A percentile compares a stretch with the other conserved stretches of the same genome.
These are phyloP conservation scores for Epichloe aotearoae DNA, from an alignment of 2,329 filamentous ascomycete genomes.

Conservation along the genomic window DNA sequence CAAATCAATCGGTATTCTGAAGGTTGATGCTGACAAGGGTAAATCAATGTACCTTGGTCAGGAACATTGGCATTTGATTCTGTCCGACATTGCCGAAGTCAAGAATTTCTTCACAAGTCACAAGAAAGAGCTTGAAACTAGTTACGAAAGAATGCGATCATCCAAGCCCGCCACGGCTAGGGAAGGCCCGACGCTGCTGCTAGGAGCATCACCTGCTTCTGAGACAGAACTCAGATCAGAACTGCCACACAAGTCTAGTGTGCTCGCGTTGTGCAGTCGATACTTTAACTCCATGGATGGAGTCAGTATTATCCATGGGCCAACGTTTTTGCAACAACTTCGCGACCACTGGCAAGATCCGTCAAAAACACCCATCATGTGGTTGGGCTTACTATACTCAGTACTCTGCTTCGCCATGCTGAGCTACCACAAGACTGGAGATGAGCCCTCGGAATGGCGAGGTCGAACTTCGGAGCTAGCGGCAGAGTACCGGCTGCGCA, in stretches of 20 bases:
- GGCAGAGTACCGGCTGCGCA: conserved; percentile 53
- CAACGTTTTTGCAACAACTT: conserved; percentile 69
- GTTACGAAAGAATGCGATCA: conserved; percentile 61
- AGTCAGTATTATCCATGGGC: conserved; percentile 67
- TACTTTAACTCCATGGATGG: conserved; percentile 78
- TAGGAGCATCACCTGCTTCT: conserved; percentile 58
- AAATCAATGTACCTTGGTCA: conserved; percentile 74
- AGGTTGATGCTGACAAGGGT: conserved; percentile 63
- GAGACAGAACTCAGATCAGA: conserved; percentile 66
- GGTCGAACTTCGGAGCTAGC: conserved; percentile 49
- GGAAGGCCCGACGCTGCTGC: conserved; percentile 64
- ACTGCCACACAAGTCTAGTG: conserved; percentile 66
- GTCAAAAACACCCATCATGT: conserved; percentile 59
- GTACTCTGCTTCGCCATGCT: conserved; percentile 67
- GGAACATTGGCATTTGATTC: conserved; percentile 69
- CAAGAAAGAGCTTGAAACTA: conserved; percentile 78
- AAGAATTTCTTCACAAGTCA: conserved; percentile 79
- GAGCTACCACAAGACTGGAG: conserved; percentile 66
- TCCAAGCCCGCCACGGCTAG: conserved; percentile 46
- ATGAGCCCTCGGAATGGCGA: conserved; percentile 67
- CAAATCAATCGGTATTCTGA: conserved; percentile 67
- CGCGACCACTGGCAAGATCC: conserved; percentile 57
- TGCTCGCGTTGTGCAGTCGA: conserved; percentile 73
- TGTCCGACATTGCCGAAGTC: conserved; percentile 79
- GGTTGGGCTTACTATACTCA: conserved; percentile 64